Evolutionary conservation across 2,329 filamentous ascomycete genomes (phyloP), one percentile per base, ranked within the genome.

Genomic region (Leptographium wingfieldii): DNA sequence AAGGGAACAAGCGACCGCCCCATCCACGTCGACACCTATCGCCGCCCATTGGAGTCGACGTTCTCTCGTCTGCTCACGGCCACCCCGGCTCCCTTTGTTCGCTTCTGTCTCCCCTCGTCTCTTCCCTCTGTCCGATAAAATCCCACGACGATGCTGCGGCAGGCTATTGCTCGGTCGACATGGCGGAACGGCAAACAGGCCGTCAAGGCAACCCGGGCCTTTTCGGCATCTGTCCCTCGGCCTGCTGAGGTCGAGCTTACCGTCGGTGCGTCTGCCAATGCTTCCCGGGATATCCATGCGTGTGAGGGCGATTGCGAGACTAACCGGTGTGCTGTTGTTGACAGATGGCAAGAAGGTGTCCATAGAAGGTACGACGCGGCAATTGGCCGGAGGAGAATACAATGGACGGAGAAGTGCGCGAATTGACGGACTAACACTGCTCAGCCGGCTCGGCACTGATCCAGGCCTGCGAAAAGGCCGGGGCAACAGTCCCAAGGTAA

Each of bases 401-500:
- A 33, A 33, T 53, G 29, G 46, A 25, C 3, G 19, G 40, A 11
- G 43, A 49, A 1, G 3, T 11, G 40, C 27, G 22, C 10, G 43
- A 48, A 43, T 51, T 59, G 60, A 60, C 58, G 38, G 9, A 49
- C 61, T 63, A 60, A 67, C 66, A 63, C 62, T 56, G 68, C 67
- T 73, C 73, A 96, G 92, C 92, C 76, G 92, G 92, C 67, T 94
- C 94, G 68, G 92, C 94, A 71, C 83, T 99, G 69, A 99, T 99
- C 73, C 94, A 99, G 79, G 94, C 94, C 72, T 99, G 94, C 80
- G 94, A 99, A 78, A 96, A 99, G 80, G 94, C 92, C 66, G 94
- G 94, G 71, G 83, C 81, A 66, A 94, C 88, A 64, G 81, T 97
- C 70, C 92, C 92, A 68, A 91, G 87, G 87, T 89, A 76, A 69